Percentiles rank a stretch among this genome's conserved stretches.
Conservation (phyloP, 768 basidiomycete genomes). For the Gloeophyllum trabeum region DNA sequence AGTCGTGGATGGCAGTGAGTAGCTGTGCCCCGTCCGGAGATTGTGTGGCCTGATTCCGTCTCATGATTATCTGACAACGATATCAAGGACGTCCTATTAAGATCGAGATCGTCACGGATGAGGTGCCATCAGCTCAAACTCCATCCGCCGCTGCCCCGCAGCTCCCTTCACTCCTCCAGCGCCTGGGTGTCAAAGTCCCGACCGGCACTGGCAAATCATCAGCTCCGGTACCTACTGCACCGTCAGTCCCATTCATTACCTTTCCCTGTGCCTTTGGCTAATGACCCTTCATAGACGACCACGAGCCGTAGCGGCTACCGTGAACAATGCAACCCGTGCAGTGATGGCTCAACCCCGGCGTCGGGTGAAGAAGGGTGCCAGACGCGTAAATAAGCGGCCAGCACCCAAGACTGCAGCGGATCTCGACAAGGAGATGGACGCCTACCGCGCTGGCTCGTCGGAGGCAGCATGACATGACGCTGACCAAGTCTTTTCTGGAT, state of each 20-base stretch:
- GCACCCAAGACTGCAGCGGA: slow-evolving; percentile 34
- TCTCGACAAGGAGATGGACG: slow-evolving; percentile 75
- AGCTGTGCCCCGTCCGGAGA: neutral
- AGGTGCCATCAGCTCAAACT: slow-evolving; percentile 11
- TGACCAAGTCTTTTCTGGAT: no score
- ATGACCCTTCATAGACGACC: slow-evolving; percentile 1
- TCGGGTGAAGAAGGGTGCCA: slow-evolving; percentile 63
- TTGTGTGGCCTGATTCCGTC: slow-evolving; percentile 20
- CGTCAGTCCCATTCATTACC: neutral
- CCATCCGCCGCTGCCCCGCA: slow-evolving; percentile 13
- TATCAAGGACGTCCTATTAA: slow-evolving; percentile 53
- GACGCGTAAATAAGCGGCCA: slow-evolving; percentile 51
- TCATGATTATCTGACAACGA: slow-evolving; percentile 6
- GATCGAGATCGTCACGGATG: slow-evolving; percentile 49
- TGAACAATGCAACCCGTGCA: slow-evolving; percentile 1
- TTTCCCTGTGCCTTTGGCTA: neutral
- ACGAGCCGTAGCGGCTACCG: neutral
- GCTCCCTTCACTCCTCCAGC: slow-evolving; percentile 26
- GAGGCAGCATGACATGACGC: no score
- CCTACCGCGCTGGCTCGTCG: slow-evolving; percentile 47
- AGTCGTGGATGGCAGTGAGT: slow-evolving; percentile 55
- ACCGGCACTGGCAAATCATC: neutral
- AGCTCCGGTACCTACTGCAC: neutral
- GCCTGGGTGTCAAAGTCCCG: slow-evolving; percentile 12
- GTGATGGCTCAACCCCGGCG: slow-evolving; percentile 6